A percentile compares a stretch with the other conserved stretches of the same genome.
phyloP scores from a whole-genome alignment of 2,329 filamentous ascomycete species.

The Paraphaeosphaeria minitans region DNA sequence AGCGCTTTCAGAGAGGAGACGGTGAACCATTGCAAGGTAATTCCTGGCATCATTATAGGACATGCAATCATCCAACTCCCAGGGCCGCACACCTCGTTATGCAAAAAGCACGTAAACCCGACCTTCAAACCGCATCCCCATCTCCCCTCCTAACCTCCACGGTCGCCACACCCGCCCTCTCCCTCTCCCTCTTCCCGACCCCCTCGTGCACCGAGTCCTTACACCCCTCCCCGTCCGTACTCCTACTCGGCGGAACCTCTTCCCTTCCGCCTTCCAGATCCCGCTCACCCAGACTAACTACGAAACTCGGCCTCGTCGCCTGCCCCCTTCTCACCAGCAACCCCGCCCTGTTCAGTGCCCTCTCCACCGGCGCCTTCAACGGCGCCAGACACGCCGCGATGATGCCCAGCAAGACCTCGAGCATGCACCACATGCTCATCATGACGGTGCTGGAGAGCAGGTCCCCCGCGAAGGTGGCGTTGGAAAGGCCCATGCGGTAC shows the following conservation, averaged over 20 bases:
- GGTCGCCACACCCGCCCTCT: neutral
- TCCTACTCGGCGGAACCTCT: neutral
- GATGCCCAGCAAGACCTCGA: constrained; percentile 10
- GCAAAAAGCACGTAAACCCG: neutral
- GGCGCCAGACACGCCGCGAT: constrained; percentile 13
- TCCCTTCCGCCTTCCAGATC: neutral
- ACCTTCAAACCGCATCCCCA: neutral
- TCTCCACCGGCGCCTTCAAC: constrained; percentile 8
- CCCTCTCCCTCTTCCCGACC: neutral
- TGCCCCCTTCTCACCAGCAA: neutral
- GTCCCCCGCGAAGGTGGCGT: constrained; percentile 11
- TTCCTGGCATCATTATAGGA: neutral
- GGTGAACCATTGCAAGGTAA: too few species aligned
- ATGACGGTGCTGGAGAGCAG: constrained; percentile 9
- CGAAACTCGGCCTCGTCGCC: constrained; percentile 10
- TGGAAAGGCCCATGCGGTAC: constrained; percentile 8
- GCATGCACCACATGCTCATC: constrained; percentile 12
- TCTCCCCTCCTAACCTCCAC: neutral
- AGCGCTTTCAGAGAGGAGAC: too few species aligned
- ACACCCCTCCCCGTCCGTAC: neutral
- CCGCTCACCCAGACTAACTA: neutral
- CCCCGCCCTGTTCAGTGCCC: constrained; percentile 1
- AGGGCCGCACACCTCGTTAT: too few species aligned
- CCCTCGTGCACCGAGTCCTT: constrained; percentile 1
- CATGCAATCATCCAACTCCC: too few species aligned